phyloP scores from a whole-genome alignment of 129 eudicot species.

The Escallonia rubra region DNA sequence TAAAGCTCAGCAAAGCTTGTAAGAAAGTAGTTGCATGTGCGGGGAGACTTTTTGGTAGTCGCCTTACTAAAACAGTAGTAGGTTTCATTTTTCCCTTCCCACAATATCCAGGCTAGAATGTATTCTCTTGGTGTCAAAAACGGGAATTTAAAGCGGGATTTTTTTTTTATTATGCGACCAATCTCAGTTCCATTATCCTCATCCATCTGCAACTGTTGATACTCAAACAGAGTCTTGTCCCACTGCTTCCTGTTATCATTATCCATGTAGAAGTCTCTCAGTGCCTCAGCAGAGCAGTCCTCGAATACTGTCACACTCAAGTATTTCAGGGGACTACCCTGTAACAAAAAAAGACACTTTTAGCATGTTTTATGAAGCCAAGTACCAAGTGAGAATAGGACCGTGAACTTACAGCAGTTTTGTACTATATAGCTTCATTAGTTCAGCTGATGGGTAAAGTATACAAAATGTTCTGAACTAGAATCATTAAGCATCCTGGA shows the following conservation, averaged over 20 bases:
- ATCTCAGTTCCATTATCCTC: slow-evolving; percentile 60
- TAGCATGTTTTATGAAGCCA: not conserved
- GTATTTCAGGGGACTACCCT: slow-evolving; percentile 80
- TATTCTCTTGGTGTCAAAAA: slow-evolving; percentile 84
- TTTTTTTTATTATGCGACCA: slow-evolving; percentile 72
- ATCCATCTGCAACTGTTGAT: slow-evolving; percentile 67
- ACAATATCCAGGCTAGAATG: slow-evolving; percentile 80
- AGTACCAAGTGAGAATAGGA: too few species aligned
- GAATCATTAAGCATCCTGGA: too few species aligned
- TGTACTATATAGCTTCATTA: not conserved
- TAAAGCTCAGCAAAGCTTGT: not conserved
- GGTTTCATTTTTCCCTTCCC: slow-evolving; percentile 66
- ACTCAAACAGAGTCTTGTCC: slow-evolving; percentile 82
- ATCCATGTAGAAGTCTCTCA: slow-evolving; percentile 90
- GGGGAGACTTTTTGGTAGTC: not conserved
- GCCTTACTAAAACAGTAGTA: slow-evolving; percentile 87
- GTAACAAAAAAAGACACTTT: slow-evolving; percentile 23
- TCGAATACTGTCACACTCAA: slow-evolving; percentile 69
- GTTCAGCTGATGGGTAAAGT: not conserved
- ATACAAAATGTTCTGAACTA: too few species aligned
- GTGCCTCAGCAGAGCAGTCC: slow-evolving; percentile 51
- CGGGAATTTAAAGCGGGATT: too few species aligned
- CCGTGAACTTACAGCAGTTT: not conserved
- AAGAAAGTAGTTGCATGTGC: not conserved
- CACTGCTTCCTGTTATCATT: slow-evolving; percentile 64